Percentiles rank a stretch among this genome's conserved stretches.
These are phyloP conservation scores for Cyclotella baltica DNA, from an alignment of 108 stramenopile species.

Conservation along the genomic window DNA sequence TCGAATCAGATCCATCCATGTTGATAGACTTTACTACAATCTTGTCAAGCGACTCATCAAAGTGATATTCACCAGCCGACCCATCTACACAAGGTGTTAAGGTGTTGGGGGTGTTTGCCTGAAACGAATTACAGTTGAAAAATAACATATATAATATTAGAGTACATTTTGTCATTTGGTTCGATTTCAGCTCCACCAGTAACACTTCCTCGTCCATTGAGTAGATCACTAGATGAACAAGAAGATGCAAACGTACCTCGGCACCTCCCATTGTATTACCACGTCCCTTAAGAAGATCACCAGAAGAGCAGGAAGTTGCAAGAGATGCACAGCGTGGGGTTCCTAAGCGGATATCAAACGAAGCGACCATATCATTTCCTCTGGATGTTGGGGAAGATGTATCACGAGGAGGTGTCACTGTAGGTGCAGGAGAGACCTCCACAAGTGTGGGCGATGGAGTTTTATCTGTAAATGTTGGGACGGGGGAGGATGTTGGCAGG, in stretches of 20 bases:
- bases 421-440: no score
- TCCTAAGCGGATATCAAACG: background rate
- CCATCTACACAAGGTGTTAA: conserved; percentile 15
- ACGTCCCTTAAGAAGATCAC: conserved; percentile 18
- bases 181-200: conserved; percentile 14
- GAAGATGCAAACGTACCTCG: background rate
- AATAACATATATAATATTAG: no score
- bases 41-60: conserved; percentile 31
- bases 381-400: background rate
- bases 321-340: background rate
- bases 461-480: background rate
- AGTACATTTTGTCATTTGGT: no score
- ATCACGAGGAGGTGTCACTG: background rate
- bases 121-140: no score
- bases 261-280: background rate
- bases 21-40: conserved; percentile 12
- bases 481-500: background rate
- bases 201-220: conserved; percentile 17
- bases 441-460: background rate
- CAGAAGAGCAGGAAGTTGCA: background rate
- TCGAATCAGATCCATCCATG: background rate
- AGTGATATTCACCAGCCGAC: conserved; percentile 3
- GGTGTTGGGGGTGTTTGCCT: conserved; percentile 17
- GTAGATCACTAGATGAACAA: conserved; percentile 1
- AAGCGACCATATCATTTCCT: background rate